Percentiles rank a stretch among this genome's conserved stretches.
Conservation (phyloP, 257 asterid genomes). For the Prunella vulgaris region DNA sequence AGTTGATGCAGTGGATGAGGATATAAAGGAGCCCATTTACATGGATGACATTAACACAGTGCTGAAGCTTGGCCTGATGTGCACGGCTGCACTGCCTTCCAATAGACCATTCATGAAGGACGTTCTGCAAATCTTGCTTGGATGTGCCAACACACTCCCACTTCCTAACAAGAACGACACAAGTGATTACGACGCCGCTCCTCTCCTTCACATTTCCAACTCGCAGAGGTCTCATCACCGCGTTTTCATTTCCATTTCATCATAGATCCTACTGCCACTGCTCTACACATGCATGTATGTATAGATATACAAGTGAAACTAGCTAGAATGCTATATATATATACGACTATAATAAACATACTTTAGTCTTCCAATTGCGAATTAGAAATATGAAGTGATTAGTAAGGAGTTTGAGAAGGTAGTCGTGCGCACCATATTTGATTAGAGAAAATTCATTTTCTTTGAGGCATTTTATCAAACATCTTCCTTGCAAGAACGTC, state of each 20-base stretch:
- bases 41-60: constrained; percentile 51
- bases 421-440: too few relatives aligned
- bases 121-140: constrained; percentile 53
- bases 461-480: too few relatives aligned
- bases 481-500: too few relatives aligned
- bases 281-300: not conserved
- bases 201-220: constrained; percentile 53
- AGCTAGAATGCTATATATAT: too few relatives aligned
- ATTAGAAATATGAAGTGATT: too few relatives aligned
- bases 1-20: constrained; percentile 49
- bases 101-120: constrained; percentile 77
- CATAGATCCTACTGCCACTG: not conserved
- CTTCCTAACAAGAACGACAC: constrained; percentile 23
- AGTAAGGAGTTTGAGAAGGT: too few relatives aligned
- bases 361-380: too few relatives aligned
- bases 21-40: constrained; percentile 48
- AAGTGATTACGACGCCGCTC: constrained; percentile 49
- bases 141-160: constrained; percentile 30
- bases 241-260: constrained; percentile 28
- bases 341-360: too few relatives aligned
- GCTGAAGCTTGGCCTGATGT: constrained; percentile 67
- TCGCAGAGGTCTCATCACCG: constrained; percentile 27
- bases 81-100: constrained; percentile 54
- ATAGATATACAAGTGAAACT: too few relatives aligned
- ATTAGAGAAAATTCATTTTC: too few relatives aligned